These are phyloP conservation scores for Firmiana major DNA, from an alignment of 345 rosid species.

Conservation along the genomic window DNA sequence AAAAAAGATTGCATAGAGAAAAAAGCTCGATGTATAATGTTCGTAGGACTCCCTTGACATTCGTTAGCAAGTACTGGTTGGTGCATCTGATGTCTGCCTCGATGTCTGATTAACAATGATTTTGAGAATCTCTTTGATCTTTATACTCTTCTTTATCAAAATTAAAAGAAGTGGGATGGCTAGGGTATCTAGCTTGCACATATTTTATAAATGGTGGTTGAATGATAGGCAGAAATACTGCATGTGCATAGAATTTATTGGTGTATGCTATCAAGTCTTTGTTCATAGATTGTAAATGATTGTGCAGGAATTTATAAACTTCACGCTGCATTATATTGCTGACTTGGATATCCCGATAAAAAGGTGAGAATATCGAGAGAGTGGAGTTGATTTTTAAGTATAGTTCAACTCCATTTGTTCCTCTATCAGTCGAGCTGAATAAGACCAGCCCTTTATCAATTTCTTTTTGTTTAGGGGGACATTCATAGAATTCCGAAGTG, in stretches of 20 bases:
- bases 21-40: background rate
- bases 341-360: constrained; percentile 97
- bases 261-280: constrained; percentile 1
- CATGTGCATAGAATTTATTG: background rate
- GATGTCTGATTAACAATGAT: background rate
- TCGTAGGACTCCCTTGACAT: background rate
- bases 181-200: background rate
- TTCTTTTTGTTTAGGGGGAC: constrained; percentile 61
- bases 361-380: constrained; percentile 41
- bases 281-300: constrained; percentile 13
- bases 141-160: background rate
- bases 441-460: constrained; percentile 7
- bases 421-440: constrained; percentile 4
- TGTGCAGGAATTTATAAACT: constrained; percentile 84
- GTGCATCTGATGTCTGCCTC: background rate
- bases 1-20: background rate
- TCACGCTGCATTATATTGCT: constrained; percentile 82
- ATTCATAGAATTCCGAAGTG: constrained; percentile 93
- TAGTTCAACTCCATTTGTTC: constrained; percentile 1
- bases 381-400: background rate
- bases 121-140: background rate
- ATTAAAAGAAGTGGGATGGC: background rate
- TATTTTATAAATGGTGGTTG: background rate
- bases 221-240: background rate
- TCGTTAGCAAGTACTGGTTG: background rate